phyloP scores from a whole-genome alignment of 352 stramenopile species.

The Globisporangium heterothallicum region DNA sequence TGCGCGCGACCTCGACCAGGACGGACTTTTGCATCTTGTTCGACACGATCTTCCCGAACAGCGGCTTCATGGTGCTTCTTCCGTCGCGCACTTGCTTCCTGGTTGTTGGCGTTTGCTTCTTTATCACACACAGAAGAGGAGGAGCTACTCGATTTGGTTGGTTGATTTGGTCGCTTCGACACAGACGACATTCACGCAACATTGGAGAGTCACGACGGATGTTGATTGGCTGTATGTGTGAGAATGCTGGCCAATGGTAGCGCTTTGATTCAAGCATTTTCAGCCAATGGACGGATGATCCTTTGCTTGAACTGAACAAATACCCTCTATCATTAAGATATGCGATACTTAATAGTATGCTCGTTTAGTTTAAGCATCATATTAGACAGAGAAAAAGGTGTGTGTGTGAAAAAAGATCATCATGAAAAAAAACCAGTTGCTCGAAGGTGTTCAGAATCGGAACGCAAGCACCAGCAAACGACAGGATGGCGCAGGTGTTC shows the following conservation, averaged over 20 bases:
- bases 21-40: constrained; percentile 97
- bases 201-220: neutral
- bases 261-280: neutral
- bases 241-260: neutral
- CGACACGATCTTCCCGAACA: constrained; percentile 94
- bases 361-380: no score
- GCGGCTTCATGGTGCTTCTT: constrained; percentile 56
- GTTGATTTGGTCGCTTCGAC: constrained; percentile 13
- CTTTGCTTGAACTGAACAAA: no score
- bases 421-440: no score
- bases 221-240: neutral
- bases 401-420: no score
- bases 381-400: no score
- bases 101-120: neutral
- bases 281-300: no score
- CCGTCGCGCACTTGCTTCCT: constrained; percentile 7
- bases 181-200: constrained; percentile 14
- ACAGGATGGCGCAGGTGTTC: constrained; percentile 30
- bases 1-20: constrained; percentile 92
- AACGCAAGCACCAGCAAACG: neutral
- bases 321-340: no score
- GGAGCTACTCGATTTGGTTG: constrained; percentile 18
- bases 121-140: neutral
- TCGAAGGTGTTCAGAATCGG: neutral
- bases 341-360: no score